Evolutionary conservation across 2,329 filamentous ascomycete species (phyloP), one percentile per base, ranked within the genome.

Genomic region (Diaporthe caulivora): DNA sequence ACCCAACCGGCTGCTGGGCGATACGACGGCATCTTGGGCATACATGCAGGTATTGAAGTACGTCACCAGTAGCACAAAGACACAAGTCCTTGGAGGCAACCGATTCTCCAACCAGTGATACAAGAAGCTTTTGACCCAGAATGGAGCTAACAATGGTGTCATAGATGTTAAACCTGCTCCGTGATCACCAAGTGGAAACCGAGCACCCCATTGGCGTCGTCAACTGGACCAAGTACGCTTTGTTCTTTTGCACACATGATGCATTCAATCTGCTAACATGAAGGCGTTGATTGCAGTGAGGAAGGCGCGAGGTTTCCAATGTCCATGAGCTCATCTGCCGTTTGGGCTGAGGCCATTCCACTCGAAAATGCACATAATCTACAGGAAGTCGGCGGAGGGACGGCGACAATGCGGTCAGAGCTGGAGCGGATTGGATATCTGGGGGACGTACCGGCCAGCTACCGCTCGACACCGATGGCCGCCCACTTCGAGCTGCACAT

Each of bases 401-500:
- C 88, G 1, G 89, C 89, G 37, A 93, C 90, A 15, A 90, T 93
- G 87, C 92, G 87, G 77, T 88, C 86, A 0, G 93, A 95, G 75
- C 87, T 97, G 0, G 85, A 93, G 78, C 87, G 92, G 18, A 95
- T 95, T 67, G 91, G 91, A 0, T 95, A 94, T 76, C 83, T 94
- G 0, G 94, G 93, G 18, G 77, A 82, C 0, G 82, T 86, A 0
- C 86, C 88, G 11, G 89, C 89, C 29, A 90, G 86, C 70, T 86
- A 92, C 80, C 84, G 87, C 75, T 84, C 86, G 42, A 89, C 87
- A 21, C 92, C 92, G 0, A 90, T 95, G 82, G 92, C 90, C 0
- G 93, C 93, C 0, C 93, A 96, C 81, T 95, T 96, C 78, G 94
- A 96, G 81, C 86, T 97, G 13, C 94, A 97, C 79, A 96, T 96